Conservation (phyloP, 108 stramenopile genomes). For the Nitzschia sp. region DNA sequence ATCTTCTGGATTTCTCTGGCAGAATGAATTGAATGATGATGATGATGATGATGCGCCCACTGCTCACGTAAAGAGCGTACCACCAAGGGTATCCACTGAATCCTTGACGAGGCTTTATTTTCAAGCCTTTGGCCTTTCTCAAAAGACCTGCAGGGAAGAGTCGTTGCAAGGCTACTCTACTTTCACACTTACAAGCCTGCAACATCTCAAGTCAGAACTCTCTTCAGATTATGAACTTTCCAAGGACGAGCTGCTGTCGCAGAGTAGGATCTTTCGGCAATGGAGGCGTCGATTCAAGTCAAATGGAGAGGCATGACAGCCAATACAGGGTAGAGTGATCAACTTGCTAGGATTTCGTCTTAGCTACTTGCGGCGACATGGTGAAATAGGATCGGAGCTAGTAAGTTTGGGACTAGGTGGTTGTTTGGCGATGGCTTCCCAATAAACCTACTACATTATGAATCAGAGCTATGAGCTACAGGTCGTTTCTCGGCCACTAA, state of each 20-base stretch:
- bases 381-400: too few relatives aligned
- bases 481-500: too few relatives aligned
- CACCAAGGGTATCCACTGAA: slow-evolving; percentile 13
- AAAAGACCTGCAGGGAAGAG: too few relatives aligned
- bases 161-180: too few relatives aligned
- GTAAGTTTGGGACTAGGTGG: too few relatives aligned
- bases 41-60: neutral
- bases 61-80: too few relatives aligned
- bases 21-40: neutral
- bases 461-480: too few relatives aligned
- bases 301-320: neutral
- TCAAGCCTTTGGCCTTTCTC: slow-evolving; percentile 12
- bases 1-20: slow-evolving; percentile 12
- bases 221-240: slow-evolving; percentile 62
- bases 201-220: slow-evolving; percentile 43
- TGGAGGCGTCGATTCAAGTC: slow-evolving; percentile 76
- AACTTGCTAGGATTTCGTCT: too few relatives aligned
- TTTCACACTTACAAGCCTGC: slow-evolving; percentile 47
- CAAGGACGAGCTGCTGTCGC: slow-evolving; percentile 54
- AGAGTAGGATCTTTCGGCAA: slow-evolving; percentile 68
- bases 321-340: neutral
- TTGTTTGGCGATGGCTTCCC: too few relatives aligned
- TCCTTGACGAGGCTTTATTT: slow-evolving; percentile 8
- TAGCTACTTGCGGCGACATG: too few relatives aligned
- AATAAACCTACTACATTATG: too few relatives aligned